These are phyloP conservation scores for Talaromyces liani DNA, from an alignment of 495 filamentous ascomycete genomes.

Conservation along the genomic window DNA sequence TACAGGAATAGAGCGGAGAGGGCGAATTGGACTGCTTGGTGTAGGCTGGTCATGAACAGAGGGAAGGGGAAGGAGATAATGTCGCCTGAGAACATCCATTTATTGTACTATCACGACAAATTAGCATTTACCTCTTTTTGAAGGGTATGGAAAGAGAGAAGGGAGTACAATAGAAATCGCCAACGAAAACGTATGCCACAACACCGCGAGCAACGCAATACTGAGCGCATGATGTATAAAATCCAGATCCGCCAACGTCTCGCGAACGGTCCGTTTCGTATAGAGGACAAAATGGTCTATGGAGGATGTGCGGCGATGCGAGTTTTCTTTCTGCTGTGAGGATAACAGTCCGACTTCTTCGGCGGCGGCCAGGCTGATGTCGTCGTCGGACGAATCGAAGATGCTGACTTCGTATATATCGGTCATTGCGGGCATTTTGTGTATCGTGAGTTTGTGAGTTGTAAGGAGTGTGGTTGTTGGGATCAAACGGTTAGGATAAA, in stretches of 20 bases:
- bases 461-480: background rate
- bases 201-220: constrained; percentile 61
- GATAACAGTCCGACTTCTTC: background rate
- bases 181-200: constrained; percentile 80
- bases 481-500: background rate
- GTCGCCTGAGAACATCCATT: constrained; percentile 81
- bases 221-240: constrained; percentile 53
- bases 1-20: constrained; percentile 67
- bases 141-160: constrained; percentile 1
- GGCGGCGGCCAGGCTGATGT: background rate
- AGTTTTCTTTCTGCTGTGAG: background rate
- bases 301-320: background rate
- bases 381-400: constrained; percentile 6
- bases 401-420: constrained; percentile 1
- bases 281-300: background rate
- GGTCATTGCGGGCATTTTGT: background rate
- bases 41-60: constrained; percentile 73
- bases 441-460: background rate
- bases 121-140: background rate
- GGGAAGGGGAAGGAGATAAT: constrained; percentile 71
- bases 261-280: background rate
- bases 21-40: constrained; percentile 81
- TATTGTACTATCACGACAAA: constrained; percentile 62
- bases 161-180: constrained; percentile 70
- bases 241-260: constrained; percentile 38